Base-by-base conservation (phyloP, 1,284 basidiomycete species). In the Cerioporus squamosus region DNA sequence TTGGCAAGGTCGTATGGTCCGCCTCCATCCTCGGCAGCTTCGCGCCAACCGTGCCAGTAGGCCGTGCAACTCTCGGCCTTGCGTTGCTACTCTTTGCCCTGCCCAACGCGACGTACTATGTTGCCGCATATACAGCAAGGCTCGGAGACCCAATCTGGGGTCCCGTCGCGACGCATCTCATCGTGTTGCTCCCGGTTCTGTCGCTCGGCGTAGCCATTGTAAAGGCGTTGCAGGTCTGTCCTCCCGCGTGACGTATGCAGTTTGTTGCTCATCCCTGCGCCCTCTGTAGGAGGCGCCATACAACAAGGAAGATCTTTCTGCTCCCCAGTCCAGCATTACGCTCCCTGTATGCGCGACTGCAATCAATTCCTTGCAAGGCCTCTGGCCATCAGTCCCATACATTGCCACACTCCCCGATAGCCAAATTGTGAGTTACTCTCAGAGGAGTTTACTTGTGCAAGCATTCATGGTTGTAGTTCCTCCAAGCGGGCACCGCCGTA, bases 81-180 rank as follows among this genome's bases (percentile, higher is more conserved):
- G 83, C 80, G 18, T 53, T 77, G 2, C 67, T 82, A 29, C 70
- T 88, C n/a, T 77, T 80, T 55, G 67, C 78, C 33, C 78, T 87
- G 42, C 87, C 91, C 1, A 78, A 83, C 61, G 77, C 83, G 14
- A 81, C 83, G 10, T 89, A 90, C 64, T 88, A 83, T 81, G 72
- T 82, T 23, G 80, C 85, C 23, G 79, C 81, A 20, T 81, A 79
- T 72, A 83, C 85, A 14, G 81, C 82, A 20, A 79, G 85, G 60
- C 70, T 73, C 62, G 75, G 75, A 31, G 77, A 82, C 62, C 79
- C 84, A 15, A 57, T 84, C n/a, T 72, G 78, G 67, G 90, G 89
- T 0, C 81, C 89, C 20, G 75, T 83, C 14, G 62, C 81, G 8
- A 83, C 86, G 1, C 89, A 92, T 72, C 63, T 74, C 18, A 57